phyloP scores from a whole-genome alignment of 176 grass and related monocot species.

The Aegilops longissima region DNA sequence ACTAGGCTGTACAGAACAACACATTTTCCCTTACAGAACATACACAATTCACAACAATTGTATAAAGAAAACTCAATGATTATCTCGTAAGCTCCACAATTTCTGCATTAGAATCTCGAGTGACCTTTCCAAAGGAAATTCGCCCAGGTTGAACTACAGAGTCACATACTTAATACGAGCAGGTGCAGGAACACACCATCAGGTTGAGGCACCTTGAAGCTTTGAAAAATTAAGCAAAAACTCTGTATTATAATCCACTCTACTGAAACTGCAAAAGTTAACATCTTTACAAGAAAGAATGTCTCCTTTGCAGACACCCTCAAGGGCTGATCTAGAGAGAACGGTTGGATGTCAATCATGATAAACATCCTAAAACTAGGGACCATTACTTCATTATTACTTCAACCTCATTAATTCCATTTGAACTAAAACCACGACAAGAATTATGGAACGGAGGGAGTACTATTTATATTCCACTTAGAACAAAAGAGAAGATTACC shows the following conservation, averaged over 20 bases:
- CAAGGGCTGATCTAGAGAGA: background rate
- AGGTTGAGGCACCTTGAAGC: background rate
- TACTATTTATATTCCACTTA: background rate
- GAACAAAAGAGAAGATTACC: constrained; percentile 1
- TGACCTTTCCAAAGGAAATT: background rate
- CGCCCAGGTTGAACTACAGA: background rate
- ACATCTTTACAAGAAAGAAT: background rate
- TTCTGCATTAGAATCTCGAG: constrained; percentile 16
- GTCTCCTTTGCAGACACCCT: background rate
- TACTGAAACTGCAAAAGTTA: background rate
- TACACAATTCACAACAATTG: background rate
- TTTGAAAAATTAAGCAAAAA: background rate
- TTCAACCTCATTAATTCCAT: no score
- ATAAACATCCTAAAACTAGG: background rate
- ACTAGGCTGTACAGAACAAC: background rate
- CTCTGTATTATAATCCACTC: background rate
- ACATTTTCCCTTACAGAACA: background rate
- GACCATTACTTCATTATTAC: background rate
- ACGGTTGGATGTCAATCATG: background rate
- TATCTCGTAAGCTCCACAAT: background rate
- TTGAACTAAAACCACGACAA: no score
- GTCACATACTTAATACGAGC: background rate
- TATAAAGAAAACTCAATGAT: background rate
- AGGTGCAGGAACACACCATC: background rate
- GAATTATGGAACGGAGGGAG: no score